These are phyloP conservation scores for Theobroma cacao DNA, from an alignment of 345 rosid genomes.

Conservation along the genomic window DNA sequence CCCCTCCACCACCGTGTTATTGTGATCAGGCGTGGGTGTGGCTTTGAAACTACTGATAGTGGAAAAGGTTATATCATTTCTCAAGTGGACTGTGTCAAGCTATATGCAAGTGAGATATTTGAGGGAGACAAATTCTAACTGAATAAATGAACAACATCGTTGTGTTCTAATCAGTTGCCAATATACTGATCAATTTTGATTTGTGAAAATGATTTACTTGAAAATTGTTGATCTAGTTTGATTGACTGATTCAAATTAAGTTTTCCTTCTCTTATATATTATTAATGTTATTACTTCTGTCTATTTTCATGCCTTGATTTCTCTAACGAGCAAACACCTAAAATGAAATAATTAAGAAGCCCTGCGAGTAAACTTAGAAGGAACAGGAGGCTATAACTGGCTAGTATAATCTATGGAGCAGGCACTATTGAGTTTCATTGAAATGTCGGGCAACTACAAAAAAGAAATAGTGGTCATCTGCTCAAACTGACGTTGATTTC, in stretches of 20 bases:
- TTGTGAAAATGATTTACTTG: neutral
- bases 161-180: neutral
- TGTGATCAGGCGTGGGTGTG: neutral
- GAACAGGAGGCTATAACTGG: neutral
- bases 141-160: neutral
- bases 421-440: too few species aligned
- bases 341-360: neutral
- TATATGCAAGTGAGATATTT: neutral
- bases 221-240: neutral
- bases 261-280: too few species aligned
- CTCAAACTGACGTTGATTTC: too few species aligned
- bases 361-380: neutral
- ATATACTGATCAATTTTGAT: neutral
- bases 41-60: neutral
- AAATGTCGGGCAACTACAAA: too few species aligned
- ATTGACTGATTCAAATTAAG: neutral
- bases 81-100: neutral
- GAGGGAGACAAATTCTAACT: neutral
- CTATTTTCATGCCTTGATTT: neutral
- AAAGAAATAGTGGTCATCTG: too few species aligned
- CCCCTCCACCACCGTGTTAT: neutral
- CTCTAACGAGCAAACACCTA: neutral
- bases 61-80: neutral
- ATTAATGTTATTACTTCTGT: neutral
- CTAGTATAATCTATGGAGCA: too few species aligned